Evolutionary conservation across 306 rosid genomes (phyloP).

Genomic region (Casuarina cunninghamiana): DNA sequence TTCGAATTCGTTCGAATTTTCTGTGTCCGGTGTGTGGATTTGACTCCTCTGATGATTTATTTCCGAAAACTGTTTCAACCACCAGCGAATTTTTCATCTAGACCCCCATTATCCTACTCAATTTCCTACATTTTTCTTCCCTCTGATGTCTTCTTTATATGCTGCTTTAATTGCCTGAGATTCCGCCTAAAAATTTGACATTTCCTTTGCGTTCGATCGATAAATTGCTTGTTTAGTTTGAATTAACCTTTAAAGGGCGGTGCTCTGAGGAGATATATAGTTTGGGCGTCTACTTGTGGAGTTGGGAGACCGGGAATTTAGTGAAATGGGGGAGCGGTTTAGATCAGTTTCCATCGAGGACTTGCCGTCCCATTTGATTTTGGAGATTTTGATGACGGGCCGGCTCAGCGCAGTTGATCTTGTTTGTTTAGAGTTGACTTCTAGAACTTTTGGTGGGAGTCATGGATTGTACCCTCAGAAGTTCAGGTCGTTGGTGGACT

Average conservation of each 20-base stretch:
- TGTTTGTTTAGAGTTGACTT: conserved; percentile 75
- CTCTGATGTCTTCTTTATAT: conserved; percentile 66
- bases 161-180: conserved; percentile 62
- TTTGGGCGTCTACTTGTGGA: conserved; percentile 20
- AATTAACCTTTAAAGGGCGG: conserved; percentile 3
- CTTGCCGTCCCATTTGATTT: conserved; percentile 74
- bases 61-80: conserved; percentile 56
- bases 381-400: conserved; percentile 71
- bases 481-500: conserved; percentile 77
- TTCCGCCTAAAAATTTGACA: conserved; percentile 60
- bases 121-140: conserved; percentile 73
- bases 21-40: conserved; percentile 37
- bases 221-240: conserved; percentile 32
- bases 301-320: conserved; percentile 19
- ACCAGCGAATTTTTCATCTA: conserved; percentile 48
- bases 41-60: conserved; percentile 80
- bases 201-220: conserved; percentile 16
- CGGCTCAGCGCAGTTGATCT: conserved; percentile 75
- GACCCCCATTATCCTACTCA: conserved; percentile 55
- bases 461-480: conserved; percentile 47
- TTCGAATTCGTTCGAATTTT: conserved; percentile 28
- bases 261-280: neutral
- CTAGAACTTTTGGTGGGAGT: conserved; percentile 55
- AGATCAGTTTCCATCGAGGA: conserved; percentile 48
- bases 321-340: conserved; percentile 42